These are phyloP conservation scores for Populus nigra DNA, from an alignment of 345 rosid genomes.

Conservation along the genomic window DNA sequence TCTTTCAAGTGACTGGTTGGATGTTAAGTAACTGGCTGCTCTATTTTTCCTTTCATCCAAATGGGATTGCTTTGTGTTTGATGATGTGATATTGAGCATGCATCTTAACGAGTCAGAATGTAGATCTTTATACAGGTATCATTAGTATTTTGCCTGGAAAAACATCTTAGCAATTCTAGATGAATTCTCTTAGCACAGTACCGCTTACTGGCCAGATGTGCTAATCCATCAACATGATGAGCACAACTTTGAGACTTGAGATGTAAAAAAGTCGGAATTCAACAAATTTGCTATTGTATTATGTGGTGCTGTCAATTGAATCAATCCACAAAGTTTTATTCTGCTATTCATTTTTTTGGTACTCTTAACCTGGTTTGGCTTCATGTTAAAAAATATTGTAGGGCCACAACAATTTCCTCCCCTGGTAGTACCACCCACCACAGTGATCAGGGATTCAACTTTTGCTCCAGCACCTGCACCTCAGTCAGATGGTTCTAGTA, in stretches of 20 bases:
- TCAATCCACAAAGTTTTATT: background rate
- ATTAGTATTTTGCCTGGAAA: background rate
- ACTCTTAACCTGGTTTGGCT: background rate
- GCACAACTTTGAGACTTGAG: background rate
- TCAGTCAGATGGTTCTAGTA: conserved; percentile 31
- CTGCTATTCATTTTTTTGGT: no score
- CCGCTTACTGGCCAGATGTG: background rate
- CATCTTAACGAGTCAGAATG: background rate
- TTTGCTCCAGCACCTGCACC: conserved; percentile 73
- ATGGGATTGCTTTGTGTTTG: background rate
- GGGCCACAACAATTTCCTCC: conserved; percentile 67
- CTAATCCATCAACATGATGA: background rate
- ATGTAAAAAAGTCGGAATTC: background rate
- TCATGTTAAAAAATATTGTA: conserved; percentile 40
- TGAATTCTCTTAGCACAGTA: background rate
- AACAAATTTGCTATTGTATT: background rate
- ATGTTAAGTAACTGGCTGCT: background rate
- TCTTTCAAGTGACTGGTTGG: no score
- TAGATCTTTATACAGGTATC: background rate
- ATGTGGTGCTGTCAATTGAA: background rate
- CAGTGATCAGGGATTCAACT: conserved; percentile 43
- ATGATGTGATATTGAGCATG: background rate
- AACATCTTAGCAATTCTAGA: background rate
- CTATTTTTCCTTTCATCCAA: background rate
- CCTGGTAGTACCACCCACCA: conserved; percentile 74